These are phyloP conservation scores for Silybum marianum DNA, from an alignment of 129 eudicot genomes.

Conservation along the genomic window DNA sequence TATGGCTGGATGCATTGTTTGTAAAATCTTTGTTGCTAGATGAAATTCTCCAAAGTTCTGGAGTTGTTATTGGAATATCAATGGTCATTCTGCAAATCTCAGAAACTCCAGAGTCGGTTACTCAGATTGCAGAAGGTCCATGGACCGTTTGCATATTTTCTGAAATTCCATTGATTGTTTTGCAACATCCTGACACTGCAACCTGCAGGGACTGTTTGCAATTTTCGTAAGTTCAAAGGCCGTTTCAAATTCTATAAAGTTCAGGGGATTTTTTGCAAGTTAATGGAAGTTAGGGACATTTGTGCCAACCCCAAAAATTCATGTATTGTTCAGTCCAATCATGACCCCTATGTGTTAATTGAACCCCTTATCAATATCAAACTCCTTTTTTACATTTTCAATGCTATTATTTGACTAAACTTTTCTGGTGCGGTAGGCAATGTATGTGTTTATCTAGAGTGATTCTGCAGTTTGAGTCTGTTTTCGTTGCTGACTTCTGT, in stretches of 20 bases:
- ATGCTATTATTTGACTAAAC: not conserved
- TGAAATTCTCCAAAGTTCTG: not conserved
- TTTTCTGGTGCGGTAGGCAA: not conserved
- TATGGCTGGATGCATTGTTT: not conserved
- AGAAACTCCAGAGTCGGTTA: not conserved
- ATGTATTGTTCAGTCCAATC: not conserved
- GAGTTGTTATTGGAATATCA: not conserved
- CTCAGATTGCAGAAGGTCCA: not conserved
- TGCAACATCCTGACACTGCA: not conserved
- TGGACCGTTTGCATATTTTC: constrained; percentile 3
- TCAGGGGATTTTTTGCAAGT: not conserved
- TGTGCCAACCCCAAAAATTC: not conserved
- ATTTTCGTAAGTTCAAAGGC: not conserved
- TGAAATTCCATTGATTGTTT: not conserved
- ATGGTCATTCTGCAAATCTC: constrained; percentile 2
- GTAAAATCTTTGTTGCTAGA: not conserved
- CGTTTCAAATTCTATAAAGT: not conserved
- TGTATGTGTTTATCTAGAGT: too few species aligned
- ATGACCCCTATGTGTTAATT: not conserved
- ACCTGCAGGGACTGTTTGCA: not conserved
- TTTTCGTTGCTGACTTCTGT: too few species aligned
- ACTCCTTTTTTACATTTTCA: not conserved
- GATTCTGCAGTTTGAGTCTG: too few species aligned
- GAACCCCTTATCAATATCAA: not conserved
- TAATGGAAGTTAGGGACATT: not conserved